Conservation (phyloP, 345 rosid species). For the Raphanus sativus region DNA sequence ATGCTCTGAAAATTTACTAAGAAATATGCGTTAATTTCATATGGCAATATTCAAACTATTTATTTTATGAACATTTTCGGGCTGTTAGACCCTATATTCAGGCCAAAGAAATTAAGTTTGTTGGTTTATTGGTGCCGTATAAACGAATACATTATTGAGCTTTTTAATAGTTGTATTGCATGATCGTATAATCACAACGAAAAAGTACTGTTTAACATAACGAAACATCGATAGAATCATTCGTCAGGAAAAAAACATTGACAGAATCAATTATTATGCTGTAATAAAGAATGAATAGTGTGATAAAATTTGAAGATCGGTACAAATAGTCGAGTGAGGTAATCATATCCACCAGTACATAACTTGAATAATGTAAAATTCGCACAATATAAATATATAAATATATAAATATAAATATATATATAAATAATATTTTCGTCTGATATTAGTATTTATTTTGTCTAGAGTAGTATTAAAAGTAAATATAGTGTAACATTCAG, state of each 20-base stretch:
- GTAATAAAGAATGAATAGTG: not conserved
- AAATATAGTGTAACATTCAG: not conserved
- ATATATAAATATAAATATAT: not conserved
- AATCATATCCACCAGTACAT: not conserved
- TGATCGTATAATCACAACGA: not conserved
- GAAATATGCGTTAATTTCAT: not conserved
- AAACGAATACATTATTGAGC: not conserved
- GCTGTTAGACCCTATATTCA: not conserved
- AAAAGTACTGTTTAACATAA: not conserved
- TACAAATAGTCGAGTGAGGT: not conserved
- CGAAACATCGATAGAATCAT: not conserved
- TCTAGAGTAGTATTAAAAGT: not conserved
- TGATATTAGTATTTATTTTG: not conserved
- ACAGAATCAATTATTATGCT: not conserved
- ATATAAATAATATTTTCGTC: not conserved
- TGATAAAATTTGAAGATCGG: not conserved
- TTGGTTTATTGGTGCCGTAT: not conserved
- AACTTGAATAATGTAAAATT: not conserved
- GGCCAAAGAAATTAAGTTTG: not conserved
- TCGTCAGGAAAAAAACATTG: not conserved
- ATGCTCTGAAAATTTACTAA: not conserved
- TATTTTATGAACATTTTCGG: not conserved
- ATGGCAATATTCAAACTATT: not conserved
- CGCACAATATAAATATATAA: not conserved
- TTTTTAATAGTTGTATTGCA: not conserved